Evolutionary conservation across 164 flowering plant genomes (phyloP).

Genomic region (Nymphaea colorata): DNA sequence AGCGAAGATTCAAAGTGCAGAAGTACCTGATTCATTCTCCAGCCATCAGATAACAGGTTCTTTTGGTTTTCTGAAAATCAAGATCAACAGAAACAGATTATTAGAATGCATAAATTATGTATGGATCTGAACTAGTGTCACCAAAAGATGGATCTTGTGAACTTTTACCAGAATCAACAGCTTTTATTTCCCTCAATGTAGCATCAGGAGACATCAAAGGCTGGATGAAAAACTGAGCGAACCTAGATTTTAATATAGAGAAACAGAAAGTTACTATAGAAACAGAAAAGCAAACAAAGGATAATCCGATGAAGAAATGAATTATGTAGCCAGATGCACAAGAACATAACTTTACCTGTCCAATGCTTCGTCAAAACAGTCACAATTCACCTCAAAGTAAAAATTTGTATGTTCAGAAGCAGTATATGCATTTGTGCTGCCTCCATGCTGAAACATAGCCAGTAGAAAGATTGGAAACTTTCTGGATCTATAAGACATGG

Average conservation of each 20-base stretch:
- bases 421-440: constrained; percentile 80
- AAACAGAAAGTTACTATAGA: neutral
- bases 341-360: constrained; percentile 45
- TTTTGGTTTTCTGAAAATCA: constrained; percentile 68
- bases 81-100: neutral
- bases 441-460: constrained; percentile 65
- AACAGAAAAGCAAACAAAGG: neutral
- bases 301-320: constrained; percentile 1
- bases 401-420: constrained; percentile 73
- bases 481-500: neutral
- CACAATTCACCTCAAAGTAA: constrained; percentile 75
- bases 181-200: constrained; percentile 87
- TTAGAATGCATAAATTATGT: neutral
- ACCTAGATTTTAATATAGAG: neutral
- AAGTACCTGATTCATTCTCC: constrained; percentile 91
- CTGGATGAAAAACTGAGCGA: constrained; percentile 84
- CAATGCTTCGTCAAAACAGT: constrained; percentile 77
- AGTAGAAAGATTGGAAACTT: neutral
- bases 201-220: constrained; percentile 98
- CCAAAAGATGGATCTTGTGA: neutral
- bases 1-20: neutral
- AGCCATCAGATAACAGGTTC: constrained; percentile 73
- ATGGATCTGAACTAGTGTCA: neutral
- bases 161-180: constrained; percentile 85
- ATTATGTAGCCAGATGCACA: neutral